Percentiles rank a stretch among this genome's conserved stretches.
Evolutionary conservation across 208 protist genomes (phyloP).

Genomic region (Phytomonas francai): DNA sequence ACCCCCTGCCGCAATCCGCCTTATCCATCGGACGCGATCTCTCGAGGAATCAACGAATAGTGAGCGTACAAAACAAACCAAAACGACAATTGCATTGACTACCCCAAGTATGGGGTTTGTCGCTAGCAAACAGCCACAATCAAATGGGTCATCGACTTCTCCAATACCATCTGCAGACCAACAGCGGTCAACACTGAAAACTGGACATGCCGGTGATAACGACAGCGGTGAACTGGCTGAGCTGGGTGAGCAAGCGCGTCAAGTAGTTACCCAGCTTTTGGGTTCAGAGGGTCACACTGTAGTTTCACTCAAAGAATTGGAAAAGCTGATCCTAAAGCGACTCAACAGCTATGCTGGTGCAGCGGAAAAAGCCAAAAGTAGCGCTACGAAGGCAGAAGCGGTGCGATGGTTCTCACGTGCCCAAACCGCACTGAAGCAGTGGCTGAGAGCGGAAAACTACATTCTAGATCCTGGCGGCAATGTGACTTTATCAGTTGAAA

Average conservation of each 20-base stretch:
- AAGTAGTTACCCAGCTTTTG: slow-evolving; percentile 15
- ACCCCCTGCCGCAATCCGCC: not conserved
- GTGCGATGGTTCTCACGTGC: slow-evolving; percentile 55
- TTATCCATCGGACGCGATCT: not conserved
- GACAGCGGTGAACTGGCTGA: not conserved
- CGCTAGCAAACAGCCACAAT: not conserved
- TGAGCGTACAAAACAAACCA: not conserved
- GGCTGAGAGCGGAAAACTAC: slow-evolving; percentile 43
- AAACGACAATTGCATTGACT: not conserved
- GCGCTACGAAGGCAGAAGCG: slow-evolving; percentile 39
- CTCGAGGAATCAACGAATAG: not conserved
- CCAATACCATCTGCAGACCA: not conserved
- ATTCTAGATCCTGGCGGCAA: slow-evolving; percentile 45
- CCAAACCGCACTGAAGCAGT: slow-evolving; percentile 31
- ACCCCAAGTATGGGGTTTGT: not conserved
- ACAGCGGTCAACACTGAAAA: not conserved
- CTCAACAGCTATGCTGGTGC: slow-evolving; percentile 50
- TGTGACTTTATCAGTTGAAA: slow-evolving; percentile 25
- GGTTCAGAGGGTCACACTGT: slow-evolving; percentile 14
- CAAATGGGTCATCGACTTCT: not conserved
- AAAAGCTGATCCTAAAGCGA: slow-evolving; percentile 56
- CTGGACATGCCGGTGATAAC: not conserved
- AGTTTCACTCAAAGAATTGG: slow-evolving; percentile 42
- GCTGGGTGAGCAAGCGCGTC: slow-evolving; percentile 13
- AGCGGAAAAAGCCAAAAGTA: slow-evolving; percentile 42